Base-by-base conservation (phyloP, 139 green algal species). In the Nannochloris sp. region DNA sequence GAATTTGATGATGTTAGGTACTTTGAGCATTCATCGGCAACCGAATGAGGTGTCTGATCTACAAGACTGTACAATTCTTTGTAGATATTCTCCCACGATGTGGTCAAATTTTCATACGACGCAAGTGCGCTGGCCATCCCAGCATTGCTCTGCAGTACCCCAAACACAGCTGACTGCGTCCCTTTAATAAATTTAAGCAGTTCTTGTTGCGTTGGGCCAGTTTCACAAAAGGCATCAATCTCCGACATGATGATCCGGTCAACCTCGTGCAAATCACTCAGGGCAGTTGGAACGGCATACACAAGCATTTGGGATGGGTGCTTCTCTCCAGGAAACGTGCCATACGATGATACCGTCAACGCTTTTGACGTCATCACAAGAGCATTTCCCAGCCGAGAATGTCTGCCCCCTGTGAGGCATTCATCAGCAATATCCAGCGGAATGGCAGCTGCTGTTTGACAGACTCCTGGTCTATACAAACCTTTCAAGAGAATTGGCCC, bases 391-490 rank as follows among this genome's bases (percentile, higher is more conserved):
- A 91, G 63, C n/a, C 85, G 79, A 3, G 70, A 73, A 56, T 71
- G 79, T 5, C 85, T 61, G 9, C 69, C 61, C 45, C 76, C 72
- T 20, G 65, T 76, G 28, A 92, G 70, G 25, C 86, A 26, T 30
- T 86, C 80, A 49, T 65, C 73, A 31, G 73, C 65, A 45, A 79
- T 43, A 4, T 90, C 79, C 11, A 85, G 61, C 2, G 64, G 31
- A 26, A 72, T 25, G 2, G 70, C 66, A 44, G 72, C 36, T 66
- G 55, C 9, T 45, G 62, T 16, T 33, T 37, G 40, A 31, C 40
- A 30, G 16, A 75, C 45, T 49, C 55, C 64, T 14, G 87, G 87
- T 2, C 87, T 66, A 66, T 90, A 92, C 65, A 78, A 94, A 6
- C 75, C 84, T 31, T 84, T 60, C 57, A 86, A 62, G 20, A 78